These are phyloP conservation scores for Centaurea solstitialis DNA, from an alignment of 129 eudicot species.

Conservation along the genomic window DNA sequence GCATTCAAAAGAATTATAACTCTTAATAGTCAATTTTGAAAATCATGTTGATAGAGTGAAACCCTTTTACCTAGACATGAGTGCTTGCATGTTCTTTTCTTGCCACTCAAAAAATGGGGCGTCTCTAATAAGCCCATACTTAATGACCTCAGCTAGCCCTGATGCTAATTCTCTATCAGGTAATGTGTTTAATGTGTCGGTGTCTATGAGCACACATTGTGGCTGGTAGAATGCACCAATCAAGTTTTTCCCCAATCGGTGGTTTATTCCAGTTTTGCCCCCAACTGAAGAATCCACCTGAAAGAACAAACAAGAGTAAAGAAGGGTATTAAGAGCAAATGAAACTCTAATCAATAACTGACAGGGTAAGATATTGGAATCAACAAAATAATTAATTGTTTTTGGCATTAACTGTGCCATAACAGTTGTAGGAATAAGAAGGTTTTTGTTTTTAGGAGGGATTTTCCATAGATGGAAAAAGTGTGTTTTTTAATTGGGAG, in stretches of 20 bases:
- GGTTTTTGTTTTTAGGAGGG: no score
- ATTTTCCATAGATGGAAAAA: no score
- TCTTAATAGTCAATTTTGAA: background rate
- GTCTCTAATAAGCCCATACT: slow-evolving; percentile 93
- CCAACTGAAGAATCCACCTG: slow-evolving; percentile 99
- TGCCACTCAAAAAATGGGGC: slow-evolving; percentile 97
- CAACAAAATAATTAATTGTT: background rate
- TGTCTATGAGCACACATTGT: slow-evolving; percentile 95
- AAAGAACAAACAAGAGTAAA: slow-evolving; percentile 4
- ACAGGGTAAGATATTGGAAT: background rate
- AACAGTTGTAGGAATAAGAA: slow-evolving; percentile 80
- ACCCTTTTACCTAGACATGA: slow-evolving; percentile 69
- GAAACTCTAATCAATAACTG: background rate
- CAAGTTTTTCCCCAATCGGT: slow-evolving; percentile 81
- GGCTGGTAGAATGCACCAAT: slow-evolving; percentile 99
- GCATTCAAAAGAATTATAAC: background rate
- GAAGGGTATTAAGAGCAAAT: background rate
- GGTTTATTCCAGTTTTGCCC: slow-evolving; percentile 98
- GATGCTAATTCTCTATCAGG: slow-evolving; percentile 98
- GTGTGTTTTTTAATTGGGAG: no score
- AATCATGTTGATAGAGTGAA: background rate
- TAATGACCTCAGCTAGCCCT: slow-evolving; percentile 92
- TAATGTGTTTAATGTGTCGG: slow-evolving; percentile 83
- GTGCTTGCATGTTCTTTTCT: slow-evolving; percentile 81
- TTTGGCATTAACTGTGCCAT: slow-evolving; percentile 75